Evolutionary conservation across 306 rosid species (phyloP), one percentile per base, ranked within the genome.

Genomic region (Acmispon strigosus): DNA sequence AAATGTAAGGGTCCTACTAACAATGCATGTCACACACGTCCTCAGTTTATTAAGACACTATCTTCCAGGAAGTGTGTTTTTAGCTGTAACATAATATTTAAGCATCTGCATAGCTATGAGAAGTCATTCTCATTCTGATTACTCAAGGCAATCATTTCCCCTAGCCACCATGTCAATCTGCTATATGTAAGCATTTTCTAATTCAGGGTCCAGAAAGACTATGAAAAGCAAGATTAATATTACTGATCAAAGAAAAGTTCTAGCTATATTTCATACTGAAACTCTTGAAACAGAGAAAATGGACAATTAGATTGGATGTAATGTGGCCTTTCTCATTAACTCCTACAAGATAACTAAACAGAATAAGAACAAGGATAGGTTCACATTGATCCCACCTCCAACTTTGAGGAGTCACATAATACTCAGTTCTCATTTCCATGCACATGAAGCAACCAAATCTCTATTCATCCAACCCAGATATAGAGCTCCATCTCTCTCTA

Each of bases 391-490:
- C 5, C 22, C 14, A 27, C 18, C n/a, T 24, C 29, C 2, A 41
- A 66, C 50, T 20, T 34, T 24, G 2, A 32, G n/a, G 44, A 34
- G 59, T 42, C 49, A 62, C 66, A 65, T 18, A 16, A 27, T 75
- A 62, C 78, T 19, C 5, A 47, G 62, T 60, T 62, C 69, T 83
- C 80, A 94, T 83, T 74, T 89, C 99, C 99, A 95, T 7, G 99
- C 99, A 59, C 92, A 95, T 62, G 99, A 89, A 85, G 96, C 89
- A 79, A 95, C 96, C 86, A 95, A 82, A 80, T 84, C 89, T 78
- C 99, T 86, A 69, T 87, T 80, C 99, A 86, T 95, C 99, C 99
- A 95, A 56, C 99, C 99, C 52, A 95, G 89, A 75, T 89, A 91
- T n/a, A 91, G 84, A 60, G 96, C 96, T 58, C 91, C 99, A 47